Evolutionary conservation across 805 yeast species (phyloP).

Genomic region (Saturnispora mendoncae): DNA sequence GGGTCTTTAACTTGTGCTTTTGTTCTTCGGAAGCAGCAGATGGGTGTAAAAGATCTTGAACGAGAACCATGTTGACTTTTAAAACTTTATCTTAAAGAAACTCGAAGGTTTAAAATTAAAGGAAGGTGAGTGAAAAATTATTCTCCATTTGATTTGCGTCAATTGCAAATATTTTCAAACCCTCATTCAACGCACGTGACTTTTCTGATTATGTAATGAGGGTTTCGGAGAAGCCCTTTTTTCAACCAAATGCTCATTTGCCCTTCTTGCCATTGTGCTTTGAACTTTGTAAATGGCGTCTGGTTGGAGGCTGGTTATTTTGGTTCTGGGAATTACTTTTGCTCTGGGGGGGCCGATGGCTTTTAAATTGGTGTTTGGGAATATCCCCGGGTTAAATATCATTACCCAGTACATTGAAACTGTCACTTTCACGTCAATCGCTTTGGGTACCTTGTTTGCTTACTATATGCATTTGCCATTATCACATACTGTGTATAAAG

Average conservation of each 20-base stretch:
- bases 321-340: too few relatives aligned
- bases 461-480: constrained; percentile 6
- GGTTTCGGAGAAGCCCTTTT: too few relatives aligned
- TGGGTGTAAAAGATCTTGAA: constrained; percentile 98
- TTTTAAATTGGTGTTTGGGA: too few relatives aligned
- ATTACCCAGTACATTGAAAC: not conserved
- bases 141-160: not conserved
- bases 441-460: not conserved
- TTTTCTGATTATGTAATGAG: not conserved
- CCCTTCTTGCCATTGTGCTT: too few relatives aligned
- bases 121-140: constrained; percentile 5
- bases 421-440: not conserved
- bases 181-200: constrained; percentile 9
- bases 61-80: constrained; percentile 67
- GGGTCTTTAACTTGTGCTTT: constrained; percentile 94
- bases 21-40: constrained; percentile 92
- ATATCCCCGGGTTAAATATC: too few relatives aligned
- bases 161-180: constrained; percentile 3
- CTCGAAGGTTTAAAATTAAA: not conserved
- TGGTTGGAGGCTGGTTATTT: too few relatives aligned
- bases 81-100: constrained; percentile 8
- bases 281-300: too few relatives aligned
- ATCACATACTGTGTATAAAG: not conserved
- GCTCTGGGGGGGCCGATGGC: too few relatives aligned
- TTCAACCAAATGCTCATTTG: not conserved